Evolutionary conservation across 805 yeast genomes (phyloP).

Genomic region (Ogataea methanolica): DNA sequence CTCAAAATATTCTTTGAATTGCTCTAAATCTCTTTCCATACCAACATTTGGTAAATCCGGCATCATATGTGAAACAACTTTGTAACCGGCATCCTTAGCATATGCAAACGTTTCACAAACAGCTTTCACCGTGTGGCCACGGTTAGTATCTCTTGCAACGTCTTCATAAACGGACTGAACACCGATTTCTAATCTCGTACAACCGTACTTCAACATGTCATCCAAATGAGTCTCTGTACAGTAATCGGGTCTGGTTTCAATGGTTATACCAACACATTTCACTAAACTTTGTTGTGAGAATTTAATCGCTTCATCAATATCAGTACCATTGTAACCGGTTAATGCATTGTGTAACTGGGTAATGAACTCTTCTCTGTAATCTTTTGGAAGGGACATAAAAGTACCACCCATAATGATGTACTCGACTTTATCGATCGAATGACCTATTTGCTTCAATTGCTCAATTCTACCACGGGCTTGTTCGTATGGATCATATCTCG

Average conservation of each 20-base stretch:
- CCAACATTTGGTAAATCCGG: constrained; percentile 99
- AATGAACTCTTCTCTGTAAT: constrained; percentile 86
- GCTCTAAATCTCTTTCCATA: constrained; percentile 95
- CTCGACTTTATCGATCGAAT: constrained; percentile 94
- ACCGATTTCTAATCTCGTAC: constrained; percentile 95
- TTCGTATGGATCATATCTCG: constrained; percentile 96
- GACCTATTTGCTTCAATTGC: constrained; percentile 92
- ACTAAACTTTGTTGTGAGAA: constrained; percentile 93
- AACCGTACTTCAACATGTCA: constrained; percentile 94
- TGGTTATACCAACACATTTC: constrained; percentile 97
- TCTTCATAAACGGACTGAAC: constrained; percentile 97
- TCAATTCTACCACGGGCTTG: constrained; percentile 98
- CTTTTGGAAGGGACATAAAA: constrained; percentile 89
- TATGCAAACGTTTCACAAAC: constrained; percentile 93
- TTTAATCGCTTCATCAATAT: constrained; percentile 84
- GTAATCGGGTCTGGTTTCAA: constrained; percentile 97
- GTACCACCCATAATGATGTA: constrained; percentile 99
- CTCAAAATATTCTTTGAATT: constrained; percentile 93
- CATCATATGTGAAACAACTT: constrained; percentile 99
- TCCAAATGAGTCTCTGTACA: constrained; percentile 93
- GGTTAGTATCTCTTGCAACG: constrained; percentile 95
- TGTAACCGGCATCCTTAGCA: constrained; percentile 98
- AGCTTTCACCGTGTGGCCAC: constrained; percentile 96
- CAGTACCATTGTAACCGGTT: constrained; percentile 83
- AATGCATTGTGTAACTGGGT: constrained; percentile 90